Percentiles rank a stretch among this genome's conserved stretches.
Conservation (phyloP, 2,329 filamentous ascomycete genomes). For the Neofusicoccum ribis region DNA sequence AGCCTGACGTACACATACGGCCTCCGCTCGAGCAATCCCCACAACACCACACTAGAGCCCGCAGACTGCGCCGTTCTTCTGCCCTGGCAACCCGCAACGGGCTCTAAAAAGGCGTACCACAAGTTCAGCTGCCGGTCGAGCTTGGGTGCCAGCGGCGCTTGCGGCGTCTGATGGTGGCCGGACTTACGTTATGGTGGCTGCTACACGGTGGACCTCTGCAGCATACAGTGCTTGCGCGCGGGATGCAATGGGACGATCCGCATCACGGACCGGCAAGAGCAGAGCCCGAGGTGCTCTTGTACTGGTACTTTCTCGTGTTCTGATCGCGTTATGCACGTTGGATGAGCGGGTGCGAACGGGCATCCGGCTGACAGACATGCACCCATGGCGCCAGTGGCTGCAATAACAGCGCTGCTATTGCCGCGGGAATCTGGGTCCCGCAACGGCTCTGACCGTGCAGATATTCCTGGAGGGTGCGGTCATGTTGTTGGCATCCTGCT, state of each 20-base stretch:
- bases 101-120: too few species aligned
- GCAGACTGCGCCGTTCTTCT: neutral
- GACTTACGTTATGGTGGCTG: too few species aligned
- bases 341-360: neutral
- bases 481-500: slow-evolving; percentile 1
- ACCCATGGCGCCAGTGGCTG: neutral
- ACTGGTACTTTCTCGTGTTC: neutral
- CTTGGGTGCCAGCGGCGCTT: too few species aligned
- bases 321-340: neutral
- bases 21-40: neutral
- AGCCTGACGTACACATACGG: neutral
- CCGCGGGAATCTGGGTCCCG: slow-evolving; percentile 4
- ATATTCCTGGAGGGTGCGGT: neutral
- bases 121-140: too few species aligned
- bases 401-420: neutral
- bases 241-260: too few species aligned
- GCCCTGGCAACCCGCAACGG: neutral
- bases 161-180: too few species aligned
- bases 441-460: neutral
- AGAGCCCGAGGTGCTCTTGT: neutral
- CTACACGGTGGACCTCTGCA: too few species aligned
- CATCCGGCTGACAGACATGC: slow-evolving; percentile 1
- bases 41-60: neutral
- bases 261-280: too few species aligned
- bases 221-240: too few species aligned